Conservation (phyloP, 2,329 filamentous ascomycete genomes). For the Colletotrichum graminicola region DNA sequence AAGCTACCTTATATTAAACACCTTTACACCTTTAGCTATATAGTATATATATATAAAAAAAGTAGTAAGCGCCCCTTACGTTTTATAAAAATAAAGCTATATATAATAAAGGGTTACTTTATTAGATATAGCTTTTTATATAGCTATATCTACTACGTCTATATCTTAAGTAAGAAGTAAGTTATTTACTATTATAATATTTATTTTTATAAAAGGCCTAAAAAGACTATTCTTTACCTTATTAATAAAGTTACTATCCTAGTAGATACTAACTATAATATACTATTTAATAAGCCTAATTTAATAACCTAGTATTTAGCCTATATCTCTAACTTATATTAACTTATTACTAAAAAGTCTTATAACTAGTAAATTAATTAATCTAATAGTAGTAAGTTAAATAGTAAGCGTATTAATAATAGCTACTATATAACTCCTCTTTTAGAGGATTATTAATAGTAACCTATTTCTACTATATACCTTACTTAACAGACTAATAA, state of each 20-base stretch:
- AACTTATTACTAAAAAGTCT: too few species aligned
- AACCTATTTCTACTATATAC: too few species aligned
- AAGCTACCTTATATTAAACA: neutral
- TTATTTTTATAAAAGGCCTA: neutral
- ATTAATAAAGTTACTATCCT: neutral
- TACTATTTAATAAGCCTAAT: neutral
- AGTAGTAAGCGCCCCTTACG: neutral
- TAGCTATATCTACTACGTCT: neutral
- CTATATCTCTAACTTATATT: too few species aligned
- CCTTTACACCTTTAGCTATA: neutral
- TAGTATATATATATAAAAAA: neutral
- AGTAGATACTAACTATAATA: neutral
- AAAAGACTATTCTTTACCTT: neutral
- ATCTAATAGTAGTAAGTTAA: too few species aligned
- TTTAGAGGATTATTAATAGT: too few species aligned
- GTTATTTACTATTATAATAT: neutral
- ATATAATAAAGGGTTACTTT: neutral
- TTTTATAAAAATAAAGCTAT: neutral
- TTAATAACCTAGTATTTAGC: neutral
- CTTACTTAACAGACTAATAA: too few species aligned
- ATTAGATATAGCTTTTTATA: neutral
- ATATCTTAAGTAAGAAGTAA: neutral
- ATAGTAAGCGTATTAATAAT: too few species aligned
- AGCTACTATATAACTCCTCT: too few species aligned
- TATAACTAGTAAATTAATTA: too few species aligned